These are phyloP conservation scores for Cydonia oblonga DNA, from an alignment of 331 rosid genomes.

Conservation along the genomic window DNA sequence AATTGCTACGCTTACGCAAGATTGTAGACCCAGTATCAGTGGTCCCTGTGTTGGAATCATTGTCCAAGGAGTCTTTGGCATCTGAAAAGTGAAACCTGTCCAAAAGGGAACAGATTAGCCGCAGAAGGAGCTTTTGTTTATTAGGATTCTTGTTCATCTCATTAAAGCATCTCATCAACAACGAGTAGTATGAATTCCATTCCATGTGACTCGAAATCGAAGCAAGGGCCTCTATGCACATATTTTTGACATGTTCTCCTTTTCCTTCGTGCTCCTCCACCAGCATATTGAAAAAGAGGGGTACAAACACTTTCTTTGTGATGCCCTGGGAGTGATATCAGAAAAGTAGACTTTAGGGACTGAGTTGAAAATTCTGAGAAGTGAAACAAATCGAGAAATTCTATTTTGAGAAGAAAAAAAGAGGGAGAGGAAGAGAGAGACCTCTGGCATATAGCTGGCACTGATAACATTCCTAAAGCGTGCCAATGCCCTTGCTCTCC, in stretches of 20 bases:
- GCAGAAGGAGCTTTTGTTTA: slow-evolving; percentile 56
- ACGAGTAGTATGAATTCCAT: slow-evolving; percentile 74
- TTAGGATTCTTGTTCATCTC: slow-evolving; percentile 42
- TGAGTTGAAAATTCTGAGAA: neutral
- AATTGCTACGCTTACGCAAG: slow-evolving; percentile 10
- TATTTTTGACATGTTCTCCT: slow-evolving; percentile 64
- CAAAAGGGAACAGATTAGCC: slow-evolving; percentile 69
- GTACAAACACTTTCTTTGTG: slow-evolving; percentile 55
- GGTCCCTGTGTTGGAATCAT: slow-evolving; percentile 23
- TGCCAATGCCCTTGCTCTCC: slow-evolving; percentile 71
- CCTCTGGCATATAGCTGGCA: slow-evolving; percentile 53
- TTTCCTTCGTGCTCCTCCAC: slow-evolving; percentile 59
- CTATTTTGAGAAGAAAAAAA: neutral
- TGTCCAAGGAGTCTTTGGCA: slow-evolving; percentile 15
- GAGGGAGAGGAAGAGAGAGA: slow-evolving; percentile 3
- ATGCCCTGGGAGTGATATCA: slow-evolving; percentile 43
- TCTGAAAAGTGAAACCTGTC: slow-evolving; percentile 71
- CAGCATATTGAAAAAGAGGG: slow-evolving; percentile 71
- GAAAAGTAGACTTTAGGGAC: slow-evolving; percentile 12
- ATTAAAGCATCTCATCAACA: slow-evolving; percentile 63
- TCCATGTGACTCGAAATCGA: slow-evolving; percentile 69
- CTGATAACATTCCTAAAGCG: slow-evolving; percentile 51
- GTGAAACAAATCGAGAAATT: neutral
- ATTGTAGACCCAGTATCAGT: slow-evolving; percentile 12
- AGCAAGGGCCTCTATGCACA: slow-evolving; percentile 79